Base-by-base conservation (phyloP, 345 rosid species). In the Isatis tinctoria region DNA sequence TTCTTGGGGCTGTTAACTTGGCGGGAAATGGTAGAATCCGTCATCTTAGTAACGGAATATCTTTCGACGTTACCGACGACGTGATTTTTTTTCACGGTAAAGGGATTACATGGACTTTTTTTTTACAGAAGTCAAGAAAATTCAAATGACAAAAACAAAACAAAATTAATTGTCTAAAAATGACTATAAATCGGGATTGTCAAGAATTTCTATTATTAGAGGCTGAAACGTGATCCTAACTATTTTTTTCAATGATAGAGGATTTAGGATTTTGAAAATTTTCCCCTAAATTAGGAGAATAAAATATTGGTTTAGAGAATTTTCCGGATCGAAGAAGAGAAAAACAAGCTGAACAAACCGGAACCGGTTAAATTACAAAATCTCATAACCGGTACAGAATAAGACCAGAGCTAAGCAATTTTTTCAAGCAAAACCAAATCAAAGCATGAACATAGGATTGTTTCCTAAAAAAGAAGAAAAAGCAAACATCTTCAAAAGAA, bases 1-100 rank as follows among this genome's bases (percentile, higher is more conserved):
- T 53, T 12, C 32, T 26, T 60, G 0, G 68, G 67, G 54, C 75
- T 79, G 1, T 73, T 85, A 17, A 40, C 78, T 39, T 60, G 80
- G 67, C 73, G 77, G 74, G 83, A 64, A 69, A 64, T 40, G 81
- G 74, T 78, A 1, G 24, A 20, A 1, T 57, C 75, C 73, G 51
- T 72, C 72, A 54, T 30, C 62, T 24, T 65, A 28, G 45, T 49
- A 77, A 65, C 76, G 76, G 80, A 59, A 17, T 71, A 32, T 65
- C 59, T 36, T 52, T 69, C 57, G n/a, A 41, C 64, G 80, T 77
- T 77, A 71, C 18, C 33, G 30, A 62, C 57, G 56, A 49, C 72
- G 69, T 57, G 47, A 11, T n/a, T 10, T 24, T 37, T 40, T 54
- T 33, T 16, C 2, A 1, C 0, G 14, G 4, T 39, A 5, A 41